Conservation (phyloP, 129 eudicot genomes). For the Saussurea involucrata region DNA sequence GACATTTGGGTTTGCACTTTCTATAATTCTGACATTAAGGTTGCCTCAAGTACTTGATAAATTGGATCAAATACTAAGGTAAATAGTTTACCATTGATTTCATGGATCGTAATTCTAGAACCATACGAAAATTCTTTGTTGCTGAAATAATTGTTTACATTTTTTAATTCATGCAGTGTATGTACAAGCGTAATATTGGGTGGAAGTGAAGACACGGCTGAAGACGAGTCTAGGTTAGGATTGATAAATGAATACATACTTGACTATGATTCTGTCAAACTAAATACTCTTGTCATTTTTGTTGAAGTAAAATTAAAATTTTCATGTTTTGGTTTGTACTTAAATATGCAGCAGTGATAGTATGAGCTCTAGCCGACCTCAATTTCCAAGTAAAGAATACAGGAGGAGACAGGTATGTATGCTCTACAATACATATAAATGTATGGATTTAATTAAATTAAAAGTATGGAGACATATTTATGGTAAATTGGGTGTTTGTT, state of each 20-base stretch:
- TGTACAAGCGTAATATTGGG: conserved; percentile 95
- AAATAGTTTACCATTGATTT: conserved; percentile 13
- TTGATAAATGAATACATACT: background rate
- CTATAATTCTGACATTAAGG: conserved; percentile 73
- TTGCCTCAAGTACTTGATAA: conserved; percentile 92
- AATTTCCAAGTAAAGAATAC: conserved; percentile 77
- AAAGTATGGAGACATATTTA: background rate
- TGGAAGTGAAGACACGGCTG: conserved; percentile 72
- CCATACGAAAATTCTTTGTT: background rate
- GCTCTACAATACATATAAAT: background rate
- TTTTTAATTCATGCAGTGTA: conserved; percentile 40
- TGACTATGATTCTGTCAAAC: background rate
- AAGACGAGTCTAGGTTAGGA: conserved; percentile 92
- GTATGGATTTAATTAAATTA: background rate
- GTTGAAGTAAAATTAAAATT: background rate
- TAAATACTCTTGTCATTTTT: background rate
- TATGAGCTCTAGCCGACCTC: conserved; percentile 69
- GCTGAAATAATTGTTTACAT: conserved; percentile 3
- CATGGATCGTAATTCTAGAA: background rate
- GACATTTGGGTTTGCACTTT: conserved; percentile 76
- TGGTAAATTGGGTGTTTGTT: background rate
- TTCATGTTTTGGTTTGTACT: background rate
- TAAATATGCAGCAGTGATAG: conserved; percentile 61
- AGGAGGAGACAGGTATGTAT: conserved; percentile 78
- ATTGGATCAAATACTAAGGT: conserved; percentile 92